phyloP scores from a whole-genome alignment of 1,284 basidiomycete species.

The Melanopsichium pennsylvanicum region DNA sequence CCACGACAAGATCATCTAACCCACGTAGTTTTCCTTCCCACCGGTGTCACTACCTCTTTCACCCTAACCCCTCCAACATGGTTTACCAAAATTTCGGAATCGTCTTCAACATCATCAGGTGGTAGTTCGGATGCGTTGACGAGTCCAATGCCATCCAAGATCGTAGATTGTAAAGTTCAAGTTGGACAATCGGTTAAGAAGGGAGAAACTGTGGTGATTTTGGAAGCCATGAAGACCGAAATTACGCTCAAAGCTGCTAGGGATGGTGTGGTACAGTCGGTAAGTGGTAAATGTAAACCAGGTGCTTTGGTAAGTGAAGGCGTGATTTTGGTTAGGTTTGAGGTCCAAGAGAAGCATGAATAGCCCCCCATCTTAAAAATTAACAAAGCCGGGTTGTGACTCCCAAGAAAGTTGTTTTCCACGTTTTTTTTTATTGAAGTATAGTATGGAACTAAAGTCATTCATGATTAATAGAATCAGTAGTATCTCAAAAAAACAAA shows the following conservation, averaged over 20 bases:
- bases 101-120: background rate
- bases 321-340: constrained; percentile 74
- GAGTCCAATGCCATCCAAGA: constrained; percentile 45
- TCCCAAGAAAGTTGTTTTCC: no score
- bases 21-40: constrained; percentile 27
- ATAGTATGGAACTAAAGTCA: no score
- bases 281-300: constrained; percentile 70
- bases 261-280: constrained; percentile 74
- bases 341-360: constrained; percentile 11
- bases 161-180: constrained; percentile 80
- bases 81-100: constrained; percentile 18
- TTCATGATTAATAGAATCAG: no score
- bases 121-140: constrained; percentile 7
- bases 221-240: constrained; percentile 93
- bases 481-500: no score
- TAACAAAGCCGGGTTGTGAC: no score
- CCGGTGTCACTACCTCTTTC: constrained; percentile 12
- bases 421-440: no score
- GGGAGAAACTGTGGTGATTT: constrained; percentile 80
- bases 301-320: constrained; percentile 91
- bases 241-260: constrained; percentile 74
- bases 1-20: background rate
- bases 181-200: constrained; percentile 79
- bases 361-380: no score
- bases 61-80: constrained; percentile 9